A percentile compares a stretch with the other conserved stretches of the same genome.
phyloP scores from a whole-genome alignment of 2,329 filamentous ascomycete species.

The Fusarium paranaense region DNA sequence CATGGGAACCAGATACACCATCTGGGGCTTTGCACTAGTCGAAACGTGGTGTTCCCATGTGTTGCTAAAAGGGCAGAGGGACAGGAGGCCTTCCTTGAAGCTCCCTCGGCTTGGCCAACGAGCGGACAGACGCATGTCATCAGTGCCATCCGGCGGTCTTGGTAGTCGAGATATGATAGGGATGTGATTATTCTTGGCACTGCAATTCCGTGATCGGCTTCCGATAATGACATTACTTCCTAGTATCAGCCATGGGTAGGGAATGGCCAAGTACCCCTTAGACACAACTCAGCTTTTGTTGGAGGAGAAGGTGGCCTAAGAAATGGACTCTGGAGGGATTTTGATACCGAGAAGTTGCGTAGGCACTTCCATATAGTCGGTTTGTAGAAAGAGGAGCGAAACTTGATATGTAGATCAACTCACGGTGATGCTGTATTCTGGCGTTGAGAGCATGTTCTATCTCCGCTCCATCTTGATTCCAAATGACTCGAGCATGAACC shows the following conservation, averaged over 20 bases:
- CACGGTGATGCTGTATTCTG: neutral
- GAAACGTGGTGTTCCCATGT: slow-evolving; percentile 26
- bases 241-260: neutral
- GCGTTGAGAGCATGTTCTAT: neutral
- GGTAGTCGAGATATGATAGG: neutral
- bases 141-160: neutral
- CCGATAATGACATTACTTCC: neutral
- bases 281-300: neutral
- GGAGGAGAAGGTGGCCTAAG: neutral
- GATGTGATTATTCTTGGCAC: neutral
- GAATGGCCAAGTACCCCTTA: neutral
- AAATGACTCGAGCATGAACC: slow-evolving; percentile 26
- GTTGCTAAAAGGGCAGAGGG: neutral
- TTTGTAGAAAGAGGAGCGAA: neutral
- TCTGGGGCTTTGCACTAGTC: slow-evolving; percentile 17
- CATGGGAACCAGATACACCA: neutral
- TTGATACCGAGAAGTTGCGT: neutral
- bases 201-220: slow-evolving; percentile 11
- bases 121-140: slow-evolving; percentile 25
- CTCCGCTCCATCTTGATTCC: slow-evolving; percentile 15
- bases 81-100: slow-evolving; percentile 1
- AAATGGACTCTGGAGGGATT: neutral
- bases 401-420: neutral
- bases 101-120: slow-evolving; percentile 9
- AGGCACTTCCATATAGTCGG: neutral